Evolutionary conservation across 257 asterid genomes (phyloP).

Genomic region (Solanum pimpinellifolium): DNA sequence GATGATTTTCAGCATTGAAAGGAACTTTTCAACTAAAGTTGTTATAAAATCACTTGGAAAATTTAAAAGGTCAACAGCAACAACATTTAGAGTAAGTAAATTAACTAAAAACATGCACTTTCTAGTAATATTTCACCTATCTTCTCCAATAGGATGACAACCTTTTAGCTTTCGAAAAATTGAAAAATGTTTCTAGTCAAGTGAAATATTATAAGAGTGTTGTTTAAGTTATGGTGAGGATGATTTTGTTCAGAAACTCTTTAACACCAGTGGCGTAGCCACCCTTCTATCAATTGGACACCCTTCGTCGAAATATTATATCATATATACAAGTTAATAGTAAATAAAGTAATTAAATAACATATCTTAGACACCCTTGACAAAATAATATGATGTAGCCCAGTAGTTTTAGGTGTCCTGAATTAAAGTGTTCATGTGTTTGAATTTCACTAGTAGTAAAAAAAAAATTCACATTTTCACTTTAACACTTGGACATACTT

Average conservation of each 20-base stretch:
- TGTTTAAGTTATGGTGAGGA: neutral
- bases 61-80: neutral
- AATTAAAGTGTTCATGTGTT: too few species aligned
- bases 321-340: too few species aligned
- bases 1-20: conserved; percentile 5
- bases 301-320: too few species aligned
- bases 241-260: neutral
- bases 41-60: conserved; percentile 2
- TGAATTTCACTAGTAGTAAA: too few species aligned
- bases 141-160: neutral
- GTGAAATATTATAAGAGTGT: neutral
- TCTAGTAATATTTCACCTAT: neutral
- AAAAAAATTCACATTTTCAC: too few species aligned
- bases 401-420: accelerated
- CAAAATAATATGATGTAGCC: too few species aligned
- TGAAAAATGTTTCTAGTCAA: neutral
- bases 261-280: too few species aligned
- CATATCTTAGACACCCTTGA: too few species aligned
- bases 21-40: conserved; percentile 15
- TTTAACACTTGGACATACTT: too few species aligned
- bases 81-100: neutral
- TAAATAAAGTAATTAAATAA: too few species aligned
- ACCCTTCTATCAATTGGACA: too few species aligned
- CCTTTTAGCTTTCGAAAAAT: neutral
- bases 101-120: neutral